Conservation (phyloP, 2,329 filamentous ascomycete genomes). For the Aspergillus ochraceus region DNA sequence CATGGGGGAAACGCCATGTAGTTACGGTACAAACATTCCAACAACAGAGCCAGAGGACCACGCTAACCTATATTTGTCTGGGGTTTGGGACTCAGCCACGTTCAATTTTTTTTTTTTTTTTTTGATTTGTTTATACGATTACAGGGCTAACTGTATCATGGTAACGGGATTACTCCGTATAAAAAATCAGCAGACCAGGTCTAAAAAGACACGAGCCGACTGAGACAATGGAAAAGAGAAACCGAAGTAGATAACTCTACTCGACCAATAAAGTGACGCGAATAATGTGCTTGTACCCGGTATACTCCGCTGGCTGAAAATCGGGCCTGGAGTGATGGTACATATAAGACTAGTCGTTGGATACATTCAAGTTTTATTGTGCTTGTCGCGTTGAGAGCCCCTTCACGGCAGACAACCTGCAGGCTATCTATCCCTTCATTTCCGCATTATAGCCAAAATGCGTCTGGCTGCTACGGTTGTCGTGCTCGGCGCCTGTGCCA, state of each 20-base stretch:
- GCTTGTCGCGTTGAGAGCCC: neutral
- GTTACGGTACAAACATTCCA: neutral
- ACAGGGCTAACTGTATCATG: neutral
- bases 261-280: neutral
- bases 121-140: neutral
- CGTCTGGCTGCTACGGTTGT: constrained; percentile 32
- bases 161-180: neutral
- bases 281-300: neutral
- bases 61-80: neutral
- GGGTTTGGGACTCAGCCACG: neutral
- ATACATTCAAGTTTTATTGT: neutral
- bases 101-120: neutral
- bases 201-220: neutral
- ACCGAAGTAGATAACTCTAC: neutral
- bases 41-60: neutral
- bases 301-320: neutral
- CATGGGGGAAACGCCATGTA: too few species aligned
- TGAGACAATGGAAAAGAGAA: neutral
- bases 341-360: neutral
- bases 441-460: constrained; percentile 28
- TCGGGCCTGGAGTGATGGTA: neutral
- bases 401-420: neutral
- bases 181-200: neutral
- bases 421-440: neutral
- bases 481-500: constrained; percentile 44